These are phyloP conservation scores for Pseudogymnoascus sp. DNA, from an alignment of 2,329 filamentous ascomycete species.

Conservation along the genomic window DNA sequence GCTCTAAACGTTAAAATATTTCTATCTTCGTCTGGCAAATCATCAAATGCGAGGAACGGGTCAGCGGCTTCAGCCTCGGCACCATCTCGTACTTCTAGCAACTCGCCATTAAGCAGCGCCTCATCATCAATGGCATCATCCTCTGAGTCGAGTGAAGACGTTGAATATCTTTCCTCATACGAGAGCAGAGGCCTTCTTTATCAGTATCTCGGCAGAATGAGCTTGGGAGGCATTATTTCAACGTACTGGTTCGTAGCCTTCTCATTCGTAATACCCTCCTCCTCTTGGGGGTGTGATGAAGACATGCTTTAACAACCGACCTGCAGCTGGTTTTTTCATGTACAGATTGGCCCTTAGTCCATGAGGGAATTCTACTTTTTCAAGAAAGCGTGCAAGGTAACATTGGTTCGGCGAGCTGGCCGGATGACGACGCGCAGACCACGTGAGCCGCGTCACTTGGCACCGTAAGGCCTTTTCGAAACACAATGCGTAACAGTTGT, in stretches of 20 bases:
- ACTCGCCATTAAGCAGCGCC: background rate
- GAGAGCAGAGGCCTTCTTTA: background rate
- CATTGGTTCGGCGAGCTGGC: background rate
- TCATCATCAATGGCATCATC: background rate
- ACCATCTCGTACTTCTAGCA: background rate
- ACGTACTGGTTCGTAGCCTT: constrained; percentile 7
- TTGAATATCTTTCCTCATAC: background rate
- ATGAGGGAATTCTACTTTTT: background rate
- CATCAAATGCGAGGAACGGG: constrained; percentile 1
- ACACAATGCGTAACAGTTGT: background rate
- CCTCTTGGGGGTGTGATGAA: background rate
- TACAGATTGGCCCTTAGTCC: background rate
- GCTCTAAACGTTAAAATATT: constrained; percentile 3
- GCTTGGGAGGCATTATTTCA: background rate
- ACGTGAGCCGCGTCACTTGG: background rate
- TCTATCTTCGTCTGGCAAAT: constrained; percentile 1
- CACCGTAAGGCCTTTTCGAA: background rate
- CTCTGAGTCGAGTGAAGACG: background rate
- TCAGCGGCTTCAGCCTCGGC: background rate
- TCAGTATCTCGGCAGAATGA: background rate
- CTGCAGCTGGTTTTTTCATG: background rate
- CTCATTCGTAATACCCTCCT: background rate
- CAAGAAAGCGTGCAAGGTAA: background rate
- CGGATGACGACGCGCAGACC: background rate
- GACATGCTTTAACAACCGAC: background rate